Base-by-base conservation (phyloP, 2,329 filamentous ascomycete species). In the Penicillium palitans region DNA sequence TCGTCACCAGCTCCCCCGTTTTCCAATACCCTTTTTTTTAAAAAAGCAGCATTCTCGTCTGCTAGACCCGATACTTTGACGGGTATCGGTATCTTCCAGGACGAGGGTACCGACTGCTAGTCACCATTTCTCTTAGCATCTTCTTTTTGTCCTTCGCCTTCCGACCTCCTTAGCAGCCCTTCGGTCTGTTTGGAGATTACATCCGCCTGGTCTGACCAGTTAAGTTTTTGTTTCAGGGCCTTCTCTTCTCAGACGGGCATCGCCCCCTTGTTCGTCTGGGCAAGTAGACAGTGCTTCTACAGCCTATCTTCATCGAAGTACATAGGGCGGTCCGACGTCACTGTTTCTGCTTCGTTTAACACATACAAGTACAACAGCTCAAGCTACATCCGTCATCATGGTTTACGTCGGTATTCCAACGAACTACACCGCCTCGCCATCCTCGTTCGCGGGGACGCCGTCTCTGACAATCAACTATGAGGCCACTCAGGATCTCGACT, bases 381-480 rank as follows among this genome's bases (percentile, higher is more conserved):
- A 57, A 58, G 68, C 64, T 69, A 52, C 52, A 63, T 55, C 61
- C 62, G 59, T 61, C 55, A 61, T 74, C 78, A 97, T 97, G 93
- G 87, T 93, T 81, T 87, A 87, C 82, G 83, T 87, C 79, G 87
- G 87, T 69, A 89, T 95, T 62, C 90, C 91, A 74, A 84, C 85
- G 78, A 83, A 91, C 81, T 91, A 91, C 76, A 91, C 90, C 72
- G 85, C 90, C 76, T 95, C 91, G 75, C 88, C 90, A 69, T 91
- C 90, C 66, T 87, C 84, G 60, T 81, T 85, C 68, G 85, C 87
- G 78, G 90, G 87, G 69, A 93, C 91, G 58, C 92, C 93, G 60
- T 90, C 95, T 75, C 81, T 97, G 81, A 97, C 91, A 51, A 98
- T 98, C 83, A 98, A 98, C 80, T 91, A 92, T 78, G 91, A 96